These are phyloP conservation scores for Acanthamoeba sp. DNA, from an alignment of 208 protist genomes.

Conservation along the genomic window DNA sequence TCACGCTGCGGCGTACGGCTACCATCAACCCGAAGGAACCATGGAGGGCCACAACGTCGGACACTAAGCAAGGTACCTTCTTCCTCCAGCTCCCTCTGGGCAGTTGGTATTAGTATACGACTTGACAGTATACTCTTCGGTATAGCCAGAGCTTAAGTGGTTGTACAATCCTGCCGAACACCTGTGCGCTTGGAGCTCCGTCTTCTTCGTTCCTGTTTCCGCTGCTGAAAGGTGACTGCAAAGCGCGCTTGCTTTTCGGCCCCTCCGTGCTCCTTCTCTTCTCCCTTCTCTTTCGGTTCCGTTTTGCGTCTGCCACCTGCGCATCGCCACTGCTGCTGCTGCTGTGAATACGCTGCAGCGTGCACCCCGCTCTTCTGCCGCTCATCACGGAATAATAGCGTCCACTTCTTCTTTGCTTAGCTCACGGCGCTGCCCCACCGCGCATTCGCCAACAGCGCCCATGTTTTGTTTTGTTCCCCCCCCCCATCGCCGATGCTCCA, in stretches of 20 bases:
- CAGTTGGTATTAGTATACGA: too few species aligned
- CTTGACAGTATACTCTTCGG: too few species aligned
- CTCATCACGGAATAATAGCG: too few species aligned
- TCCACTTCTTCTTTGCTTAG: too few species aligned
- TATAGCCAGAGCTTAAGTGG: background rate
- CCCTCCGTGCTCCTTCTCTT: background rate
- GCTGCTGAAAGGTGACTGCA: background rate
- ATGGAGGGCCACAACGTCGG: background rate
- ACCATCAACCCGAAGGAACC: background rate
- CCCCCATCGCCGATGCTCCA: too few species aligned
- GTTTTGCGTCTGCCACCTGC: background rate
- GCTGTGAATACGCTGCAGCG: background rate
- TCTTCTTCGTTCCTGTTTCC: background rate
- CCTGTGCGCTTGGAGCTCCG: background rate
- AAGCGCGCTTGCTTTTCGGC: constrained; percentile 4
- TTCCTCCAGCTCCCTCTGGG: too few species aligned
- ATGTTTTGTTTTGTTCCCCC: too few species aligned
- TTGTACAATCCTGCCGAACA: background rate
- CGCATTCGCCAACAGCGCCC: too few species aligned
- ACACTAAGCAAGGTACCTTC: background rate
- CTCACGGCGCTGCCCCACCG: too few species aligned
- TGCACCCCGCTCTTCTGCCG: too few species aligned
- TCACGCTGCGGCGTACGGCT: background rate
- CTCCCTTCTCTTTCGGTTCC: background rate
- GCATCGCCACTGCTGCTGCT: background rate